These are phyloP conservation scores for Herpetomonas muscarum DNA, from an alignment of 208 protist genomes.

Conservation along the genomic window DNA sequence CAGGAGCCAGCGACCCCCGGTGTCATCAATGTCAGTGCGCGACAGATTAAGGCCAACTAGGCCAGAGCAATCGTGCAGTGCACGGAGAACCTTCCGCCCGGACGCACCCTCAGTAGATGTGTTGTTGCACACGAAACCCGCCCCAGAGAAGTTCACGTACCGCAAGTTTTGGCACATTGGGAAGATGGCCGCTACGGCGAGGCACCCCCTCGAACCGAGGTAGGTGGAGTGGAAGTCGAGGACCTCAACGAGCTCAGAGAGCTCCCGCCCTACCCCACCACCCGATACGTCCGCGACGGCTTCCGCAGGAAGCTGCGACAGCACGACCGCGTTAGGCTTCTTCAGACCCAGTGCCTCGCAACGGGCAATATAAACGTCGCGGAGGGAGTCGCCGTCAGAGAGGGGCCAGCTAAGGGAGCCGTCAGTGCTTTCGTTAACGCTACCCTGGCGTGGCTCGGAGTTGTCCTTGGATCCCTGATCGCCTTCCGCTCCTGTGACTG, in stretches of 20 bases:
- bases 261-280: neutral
- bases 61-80: too few relatives aligned
- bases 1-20: slow-evolving; percentile 25
- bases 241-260: neutral
- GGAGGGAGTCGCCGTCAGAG: slow-evolving; percentile 1
- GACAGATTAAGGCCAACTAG: too few relatives aligned
- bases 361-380: slow-evolving; percentile 6
- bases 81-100: too few relatives aligned
- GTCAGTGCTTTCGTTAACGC: too few relatives aligned
- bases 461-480: too few relatives aligned
- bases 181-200: slow-evolving; percentile 30
- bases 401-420: neutral
- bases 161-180: slow-evolving; percentile 24
- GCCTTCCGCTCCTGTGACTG: too few relatives aligned
- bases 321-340: slow-evolving; percentile 4
- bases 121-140: too few relatives aligned
- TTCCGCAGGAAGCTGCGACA: slow-evolving; percentile 9
- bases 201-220: slow-evolving; percentile 24
- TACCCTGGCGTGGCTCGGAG: too few relatives aligned
- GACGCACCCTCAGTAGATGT: too few relatives aligned
- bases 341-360: slow-evolving; percentile 11
- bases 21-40: slow-evolving; percentile 31
- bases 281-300: too few relatives aligned
- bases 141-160: slow-evolving; percentile 18
- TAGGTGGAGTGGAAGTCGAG: slow-evolving; percentile 21